Percentiles rank a stretch among this genome's conserved stretches.
phyloP scores from a whole-genome alignment of 176 grass and related monocot species.

The Saccharum officinarum region DNA sequence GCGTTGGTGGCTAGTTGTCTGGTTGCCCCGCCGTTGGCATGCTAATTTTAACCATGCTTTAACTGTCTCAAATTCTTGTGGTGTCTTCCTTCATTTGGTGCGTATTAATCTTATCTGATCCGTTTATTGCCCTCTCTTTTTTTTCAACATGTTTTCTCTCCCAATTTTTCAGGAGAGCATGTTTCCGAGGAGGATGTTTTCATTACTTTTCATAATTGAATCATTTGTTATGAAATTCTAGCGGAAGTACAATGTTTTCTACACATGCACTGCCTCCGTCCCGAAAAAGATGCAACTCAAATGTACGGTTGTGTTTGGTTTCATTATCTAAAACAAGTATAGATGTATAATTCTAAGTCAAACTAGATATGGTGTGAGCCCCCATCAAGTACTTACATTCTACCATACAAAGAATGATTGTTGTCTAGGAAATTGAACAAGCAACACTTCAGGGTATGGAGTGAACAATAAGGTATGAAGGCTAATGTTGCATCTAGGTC shows the following conservation, averaged over 20 bases:
- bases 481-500: too few relatives aligned
- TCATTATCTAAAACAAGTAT: too few relatives aligned
- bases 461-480: too few relatives aligned
- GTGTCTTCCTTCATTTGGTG: slow-evolving; percentile 13
- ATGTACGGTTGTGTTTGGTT: too few relatives aligned
- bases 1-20: slow-evolving; percentile 28
- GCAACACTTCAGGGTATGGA: too few relatives aligned
- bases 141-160: background rate
- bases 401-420: too few relatives aligned
- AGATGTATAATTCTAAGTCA: too few relatives aligned
- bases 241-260: background rate
- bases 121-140: background rate
- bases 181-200: background rate
- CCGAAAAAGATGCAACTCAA: too few relatives aligned
- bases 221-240: background rate
- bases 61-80: slow-evolving; percentile 22
- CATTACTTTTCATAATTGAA: background rate
- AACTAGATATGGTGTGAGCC: too few relatives aligned
- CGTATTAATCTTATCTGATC: background rate
- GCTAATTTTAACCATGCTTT: slow-evolving; percentile 47
- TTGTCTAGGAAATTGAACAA: too few relatives aligned
- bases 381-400: too few relatives aligned
- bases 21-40: slow-evolving; percentile 4
- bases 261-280: too few relatives aligned
- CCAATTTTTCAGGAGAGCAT: background rate